Evolutionary conservation across 305 asterid species (phyloP).

Genomic region (Solanum hybrid): DNA sequence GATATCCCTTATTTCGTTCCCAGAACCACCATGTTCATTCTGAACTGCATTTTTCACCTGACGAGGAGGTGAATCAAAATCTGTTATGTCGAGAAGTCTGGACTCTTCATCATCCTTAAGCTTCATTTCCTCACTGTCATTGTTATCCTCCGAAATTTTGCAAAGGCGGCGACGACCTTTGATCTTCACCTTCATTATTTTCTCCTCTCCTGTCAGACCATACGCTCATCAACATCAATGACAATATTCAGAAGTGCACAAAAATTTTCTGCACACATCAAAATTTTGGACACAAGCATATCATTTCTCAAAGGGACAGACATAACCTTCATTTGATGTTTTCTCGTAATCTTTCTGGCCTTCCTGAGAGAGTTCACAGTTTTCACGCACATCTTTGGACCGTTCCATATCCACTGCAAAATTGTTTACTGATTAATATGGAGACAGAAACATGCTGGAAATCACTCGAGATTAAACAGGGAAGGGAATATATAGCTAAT

Average conservation of each 20-base stretch:
- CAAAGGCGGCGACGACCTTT: conserved; percentile 85
- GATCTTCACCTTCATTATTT: conserved; percentile 49
- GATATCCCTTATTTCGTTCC: conserved; percentile 67
- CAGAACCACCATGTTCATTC: conserved; percentile 16
- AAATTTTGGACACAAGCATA: not conserved
- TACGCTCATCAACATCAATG: conserved; percentile 5
- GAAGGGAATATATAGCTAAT: not conserved
- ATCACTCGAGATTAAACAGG: conserved; percentile 3
- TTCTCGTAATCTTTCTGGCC: conserved; percentile 15
- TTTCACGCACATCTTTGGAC: conserved; percentile 7
- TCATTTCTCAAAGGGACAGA: not conserved
- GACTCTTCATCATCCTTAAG: conserved; percentile 22
- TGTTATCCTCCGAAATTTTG: conserved; percentile 35
- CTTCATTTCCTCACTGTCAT: conserved; percentile 14
- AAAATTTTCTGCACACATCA: not conserved
- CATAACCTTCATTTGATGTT: not conserved
- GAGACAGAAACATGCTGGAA: not conserved
- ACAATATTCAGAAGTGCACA: conserved; percentile 2
- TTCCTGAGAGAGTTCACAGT: conserved; percentile 22
- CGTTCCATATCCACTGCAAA: conserved; percentile 13
- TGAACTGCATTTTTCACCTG: conserved; percentile 30
- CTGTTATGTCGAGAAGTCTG: conserved; percentile 24
- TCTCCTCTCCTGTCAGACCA: conserved; percentile 34
- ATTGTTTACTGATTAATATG: not conserved
- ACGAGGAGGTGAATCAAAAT: conserved; percentile 53